Evolutionary conservation across 78 protist species (phyloP), one percentile per base, ranked within the genome.

Genomic region (Chrysochromulina tobinii): DNA sequence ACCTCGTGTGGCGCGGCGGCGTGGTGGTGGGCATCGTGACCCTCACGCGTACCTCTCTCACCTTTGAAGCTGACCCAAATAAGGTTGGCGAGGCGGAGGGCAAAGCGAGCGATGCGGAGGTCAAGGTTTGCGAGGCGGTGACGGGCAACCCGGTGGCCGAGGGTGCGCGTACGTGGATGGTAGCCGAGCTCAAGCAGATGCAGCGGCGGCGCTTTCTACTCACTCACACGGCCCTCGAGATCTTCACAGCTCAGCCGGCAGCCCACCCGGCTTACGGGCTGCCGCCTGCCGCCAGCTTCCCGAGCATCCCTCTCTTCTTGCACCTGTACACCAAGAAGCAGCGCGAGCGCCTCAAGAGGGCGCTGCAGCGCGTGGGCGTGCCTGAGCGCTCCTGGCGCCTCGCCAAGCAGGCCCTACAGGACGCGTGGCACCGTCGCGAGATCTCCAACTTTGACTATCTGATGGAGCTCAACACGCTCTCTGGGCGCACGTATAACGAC

Each of bases 381-480:
- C 58, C 83, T 3, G 83, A 75, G 83, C 83, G 83, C n/a, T 75
- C 83, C 25, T 27, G 51, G 51, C 54, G 83, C 51, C 25, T 1
- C 20, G 20, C 27, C 25, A 7, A n/a, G 14, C 17, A 54, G 23
- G 87, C 61, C 23, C 87, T 79, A 6, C 0, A 9, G 18, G 87
- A 79, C 27, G 27, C 21, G 48, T 79, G 87, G 87, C 57, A 54
- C 15, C n/a, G 64, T 20, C 58, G 87, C 27, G 64, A 54, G 61
- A 1, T 79, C 23, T 54, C 64, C 51, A 79, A 79, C 64, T 90
- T 90, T 48, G 92, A 90, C 11, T 90, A 90, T 61, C 59, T 90
- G 23, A n/a, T 79, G 88, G 66, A 55, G 77, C 88, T 90, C 20
- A 90, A 90, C 72, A 81, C 88, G 21, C 53, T 79, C 50, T 61